Conservation (phyloP, 176 grass and related monocot species). For the Avena insularis region DNA sequence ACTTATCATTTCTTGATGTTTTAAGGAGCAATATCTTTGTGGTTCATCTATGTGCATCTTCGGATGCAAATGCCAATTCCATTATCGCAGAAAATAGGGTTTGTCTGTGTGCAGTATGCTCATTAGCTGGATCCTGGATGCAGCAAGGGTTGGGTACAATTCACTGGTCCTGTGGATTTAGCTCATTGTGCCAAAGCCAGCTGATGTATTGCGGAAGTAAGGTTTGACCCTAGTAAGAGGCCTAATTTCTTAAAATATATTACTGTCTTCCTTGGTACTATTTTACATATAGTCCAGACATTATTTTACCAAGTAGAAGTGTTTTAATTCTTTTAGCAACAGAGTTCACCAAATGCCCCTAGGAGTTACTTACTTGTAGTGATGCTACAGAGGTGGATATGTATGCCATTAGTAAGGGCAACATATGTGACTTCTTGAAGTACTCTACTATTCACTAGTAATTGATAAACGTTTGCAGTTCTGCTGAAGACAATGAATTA, state of each 20-base stretch:
- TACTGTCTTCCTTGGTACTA: not conserved
- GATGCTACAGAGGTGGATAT: not conserved
- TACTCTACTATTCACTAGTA: not conserved
- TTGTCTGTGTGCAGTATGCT: not conserved
- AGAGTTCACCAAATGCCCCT: constrained; percentile 5
- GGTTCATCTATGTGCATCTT: not conserved
- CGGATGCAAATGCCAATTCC: not conserved
- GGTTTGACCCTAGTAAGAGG: not conserved
- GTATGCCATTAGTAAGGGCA: constrained; percentile 9
- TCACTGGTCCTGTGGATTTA: not conserved
- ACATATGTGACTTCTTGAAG: not conserved
- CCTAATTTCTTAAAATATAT: not conserved
- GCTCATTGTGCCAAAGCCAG: not conserved
- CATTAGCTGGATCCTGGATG: constrained; percentile 17
- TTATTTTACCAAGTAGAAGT: constrained; percentile 15
- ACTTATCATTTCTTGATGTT: not conserved
- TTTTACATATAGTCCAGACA: constrained; percentile 17
- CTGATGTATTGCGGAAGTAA: constrained; percentile 5
- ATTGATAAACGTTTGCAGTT: not conserved
- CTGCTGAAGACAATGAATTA: constrained; percentile 18
- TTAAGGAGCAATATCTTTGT: not conserved
- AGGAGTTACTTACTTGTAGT: not conserved
- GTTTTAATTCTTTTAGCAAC: not conserved
- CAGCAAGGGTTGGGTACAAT: not conserved
- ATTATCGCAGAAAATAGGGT: not conserved